Evolutionary conservation across 129 eudicot species (phyloP).

Genomic region (Rutidosis leptorrhynchoides): DNA sequence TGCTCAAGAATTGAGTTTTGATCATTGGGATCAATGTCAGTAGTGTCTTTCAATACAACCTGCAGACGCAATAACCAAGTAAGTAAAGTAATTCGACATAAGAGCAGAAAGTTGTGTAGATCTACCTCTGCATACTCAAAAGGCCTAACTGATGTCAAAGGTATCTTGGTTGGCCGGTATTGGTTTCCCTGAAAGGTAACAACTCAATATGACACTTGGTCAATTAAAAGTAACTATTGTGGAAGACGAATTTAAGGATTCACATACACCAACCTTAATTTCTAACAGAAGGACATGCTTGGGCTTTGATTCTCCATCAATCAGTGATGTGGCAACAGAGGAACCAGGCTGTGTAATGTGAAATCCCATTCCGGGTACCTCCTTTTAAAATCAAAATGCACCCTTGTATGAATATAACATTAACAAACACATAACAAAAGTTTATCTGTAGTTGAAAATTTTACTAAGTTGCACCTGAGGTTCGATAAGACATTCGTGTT

Average conservation of each 20-base stretch:
- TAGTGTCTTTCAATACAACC: conserved; percentile 80
- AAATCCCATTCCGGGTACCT: conserved; percentile 98
- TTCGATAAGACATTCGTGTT: conserved; percentile 96
- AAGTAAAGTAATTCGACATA: not conserved
- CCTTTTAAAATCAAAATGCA: no score
- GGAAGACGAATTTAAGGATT: no score
- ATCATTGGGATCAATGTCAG: conserved; percentile 84
- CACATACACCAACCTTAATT: conserved; percentile 98
- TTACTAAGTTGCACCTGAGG: conserved; percentile 86
- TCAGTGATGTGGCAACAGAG: conserved; percentile 93
- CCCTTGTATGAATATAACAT: conserved; percentile 33
- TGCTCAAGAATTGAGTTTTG: conserved; percentile 91
- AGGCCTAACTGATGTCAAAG: conserved; percentile 77
- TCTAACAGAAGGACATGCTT: conserved; percentile 90
- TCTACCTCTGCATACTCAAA: conserved; percentile 89
- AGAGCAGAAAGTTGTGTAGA: not conserved
- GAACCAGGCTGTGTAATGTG: conserved; percentile 99
- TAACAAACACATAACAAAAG: no score
- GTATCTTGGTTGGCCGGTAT: conserved; percentile 95
- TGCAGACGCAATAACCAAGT: conserved; percentile 37
- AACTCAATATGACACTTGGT: no score
- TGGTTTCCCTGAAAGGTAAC: conserved; percentile 66
- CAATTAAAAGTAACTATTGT: conserved; percentile 10
- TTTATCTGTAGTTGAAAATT: no score
- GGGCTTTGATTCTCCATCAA: conserved; percentile 96